A percentile compares a stretch with the other conserved stretches of the same genome.
These are phyloP conservation scores for baker's yeast (Saccharomyces cerevisiae) DNA, from an alignment of 805 yeast genomes.

Conservation along the genomic window DNA sequence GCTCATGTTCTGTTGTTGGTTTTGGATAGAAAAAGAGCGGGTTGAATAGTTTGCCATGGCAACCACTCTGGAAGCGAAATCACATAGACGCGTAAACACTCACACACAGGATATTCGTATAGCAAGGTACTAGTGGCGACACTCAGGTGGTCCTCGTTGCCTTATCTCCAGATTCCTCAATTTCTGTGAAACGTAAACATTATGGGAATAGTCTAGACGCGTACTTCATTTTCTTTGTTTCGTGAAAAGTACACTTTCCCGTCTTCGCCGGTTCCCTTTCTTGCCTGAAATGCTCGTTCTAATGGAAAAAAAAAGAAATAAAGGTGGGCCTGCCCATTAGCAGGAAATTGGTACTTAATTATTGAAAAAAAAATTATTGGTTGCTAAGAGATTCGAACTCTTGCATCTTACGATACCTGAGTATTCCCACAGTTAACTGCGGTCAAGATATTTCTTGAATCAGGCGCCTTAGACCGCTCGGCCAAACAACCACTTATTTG, in stretches of 20 bases:
- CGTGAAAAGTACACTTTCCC: not conserved
- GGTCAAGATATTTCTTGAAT: slow-evolving; percentile 1
- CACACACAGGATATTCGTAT: not conserved
- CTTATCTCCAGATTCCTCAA: not conserved
- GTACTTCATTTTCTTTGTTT: not conserved
- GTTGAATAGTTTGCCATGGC: not conserved
- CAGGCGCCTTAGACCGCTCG: slow-evolving; percentile 6
- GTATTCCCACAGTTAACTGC: not conserved
- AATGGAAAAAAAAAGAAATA: not conserved
- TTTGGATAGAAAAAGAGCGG: not conserved
- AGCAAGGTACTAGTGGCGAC: not conserved
- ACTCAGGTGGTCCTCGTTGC: not conserved
- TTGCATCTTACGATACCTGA: not conserved
- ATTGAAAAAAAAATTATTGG: not conserved
- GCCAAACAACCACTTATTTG: not conserved
- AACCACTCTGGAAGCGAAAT: not conserved
- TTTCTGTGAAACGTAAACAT: not conserved
- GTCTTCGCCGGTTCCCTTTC: not conserved
- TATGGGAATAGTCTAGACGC: not conserved
- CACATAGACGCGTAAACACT: not conserved
- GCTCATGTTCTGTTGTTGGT: not conserved
- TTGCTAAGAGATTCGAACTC: not conserved
- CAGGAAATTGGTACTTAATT: too few species aligned
- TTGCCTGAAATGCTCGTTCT: not conserved
- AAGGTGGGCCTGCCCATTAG: too few species aligned